Evolutionary conservation across 2,329 filamentous ascomycete species (phyloP).

Genomic region (Ilyonectria destructans): DNA sequence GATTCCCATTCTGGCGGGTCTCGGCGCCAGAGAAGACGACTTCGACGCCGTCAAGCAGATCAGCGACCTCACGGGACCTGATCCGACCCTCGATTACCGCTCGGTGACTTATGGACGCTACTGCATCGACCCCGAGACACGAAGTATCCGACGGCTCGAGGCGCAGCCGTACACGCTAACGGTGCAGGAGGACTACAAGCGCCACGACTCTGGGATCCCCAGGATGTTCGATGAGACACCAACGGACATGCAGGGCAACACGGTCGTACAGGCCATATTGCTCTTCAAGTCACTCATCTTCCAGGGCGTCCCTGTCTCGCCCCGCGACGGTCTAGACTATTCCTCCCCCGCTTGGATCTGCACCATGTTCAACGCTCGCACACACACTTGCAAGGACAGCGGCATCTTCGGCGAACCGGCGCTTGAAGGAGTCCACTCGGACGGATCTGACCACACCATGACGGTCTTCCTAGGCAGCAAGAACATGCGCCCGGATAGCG

Average conservation of each 20-base stretch:
- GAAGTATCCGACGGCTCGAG: slow-evolving; percentile 46
- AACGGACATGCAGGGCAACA: slow-evolving; percentile 49
- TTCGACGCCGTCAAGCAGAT: slow-evolving; percentile 41
- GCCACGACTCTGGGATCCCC: slow-evolving; percentile 47
- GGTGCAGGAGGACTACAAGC: slow-evolving; percentile 48
- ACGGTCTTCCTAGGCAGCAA: slow-evolving; percentile 46
- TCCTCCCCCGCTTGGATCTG: slow-evolving; percentile 41
- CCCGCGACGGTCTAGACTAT: slow-evolving; percentile 46
- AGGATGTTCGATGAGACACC: slow-evolving; percentile 48
- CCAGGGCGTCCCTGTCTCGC: slow-evolving; percentile 41
- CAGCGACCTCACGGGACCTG: slow-evolving; percentile 42
- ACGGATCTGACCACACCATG: slow-evolving; percentile 52
- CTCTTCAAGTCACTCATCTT: slow-evolving; percentile 50
- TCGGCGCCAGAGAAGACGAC: slow-evolving; percentile 47
- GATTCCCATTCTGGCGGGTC: slow-evolving; percentile 41
- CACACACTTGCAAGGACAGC: slow-evolving; percentile 39
- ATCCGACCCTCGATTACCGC: slow-evolving; percentile 48
- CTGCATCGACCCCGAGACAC: slow-evolving; percentile 44
- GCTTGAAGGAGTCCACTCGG: slow-evolving; percentile 51
- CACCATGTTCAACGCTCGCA: slow-evolving; percentile 49
- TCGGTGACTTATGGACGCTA: slow-evolving; percentile 44
- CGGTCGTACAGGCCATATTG: slow-evolving; percentile 50
- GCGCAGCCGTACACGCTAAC: slow-evolving; percentile 48
- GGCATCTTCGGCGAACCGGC: slow-evolving; percentile 49
- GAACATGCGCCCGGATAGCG: slow-evolving; percentile 49